Evolutionary conservation across 23 red algal genomes (phyloP).

Genomic region (Gracilaria caudata): DNA sequence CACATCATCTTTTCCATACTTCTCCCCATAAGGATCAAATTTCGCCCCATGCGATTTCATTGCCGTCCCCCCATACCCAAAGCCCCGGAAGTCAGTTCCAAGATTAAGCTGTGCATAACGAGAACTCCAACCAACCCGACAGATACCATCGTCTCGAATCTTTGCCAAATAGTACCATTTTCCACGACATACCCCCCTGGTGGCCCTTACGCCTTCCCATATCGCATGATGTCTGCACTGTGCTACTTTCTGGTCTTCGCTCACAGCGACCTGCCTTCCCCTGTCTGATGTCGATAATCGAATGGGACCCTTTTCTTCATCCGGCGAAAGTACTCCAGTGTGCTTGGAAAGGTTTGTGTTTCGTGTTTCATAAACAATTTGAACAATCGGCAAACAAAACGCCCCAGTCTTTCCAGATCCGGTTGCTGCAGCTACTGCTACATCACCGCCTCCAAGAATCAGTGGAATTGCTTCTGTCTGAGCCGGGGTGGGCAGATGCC

Average conservation of each 20-base stretch:
- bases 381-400: slow-evolving; percentile 90
- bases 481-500: slow-evolving; percentile 83
- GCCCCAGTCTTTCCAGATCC: slow-evolving; percentile 98
- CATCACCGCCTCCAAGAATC: slow-evolving; percentile 86
- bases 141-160: slow-evolving; percentile 82
- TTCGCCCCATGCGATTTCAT: slow-evolving; percentile 77
- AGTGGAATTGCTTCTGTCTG: slow-evolving; percentile 89
- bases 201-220: slow-evolving; percentile 74
- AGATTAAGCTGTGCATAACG: slow-evolving; percentile 57
- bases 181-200: slow-evolving; percentile 53
- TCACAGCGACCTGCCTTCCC: slow-evolving; percentile 46
- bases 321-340: neutral
- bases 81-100: slow-evolving; percentile 71
- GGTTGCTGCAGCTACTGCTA: slow-evolving; percentile 92
- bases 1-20: slow-evolving; percentile 65
- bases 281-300: slow-evolving; percentile 42
- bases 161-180: slow-evolving; percentile 80
- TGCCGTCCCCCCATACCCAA: slow-evolving; percentile 86
- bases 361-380: slow-evolving; percentile 80
- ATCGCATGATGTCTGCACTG: slow-evolving; percentile 68
- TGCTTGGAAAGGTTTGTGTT: slow-evolving; percentile 43
- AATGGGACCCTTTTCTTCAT: slow-evolving; percentile 43
- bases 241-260: slow-evolving; percentile 25
- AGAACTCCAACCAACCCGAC: slow-evolving; percentile 91
- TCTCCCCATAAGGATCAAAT: slow-evolving; percentile 80